A percentile compares a stretch with the other conserved stretches of the same genome.
Conservation (phyloP, 148 eudicot species). For the Cornus florida region DNA sequence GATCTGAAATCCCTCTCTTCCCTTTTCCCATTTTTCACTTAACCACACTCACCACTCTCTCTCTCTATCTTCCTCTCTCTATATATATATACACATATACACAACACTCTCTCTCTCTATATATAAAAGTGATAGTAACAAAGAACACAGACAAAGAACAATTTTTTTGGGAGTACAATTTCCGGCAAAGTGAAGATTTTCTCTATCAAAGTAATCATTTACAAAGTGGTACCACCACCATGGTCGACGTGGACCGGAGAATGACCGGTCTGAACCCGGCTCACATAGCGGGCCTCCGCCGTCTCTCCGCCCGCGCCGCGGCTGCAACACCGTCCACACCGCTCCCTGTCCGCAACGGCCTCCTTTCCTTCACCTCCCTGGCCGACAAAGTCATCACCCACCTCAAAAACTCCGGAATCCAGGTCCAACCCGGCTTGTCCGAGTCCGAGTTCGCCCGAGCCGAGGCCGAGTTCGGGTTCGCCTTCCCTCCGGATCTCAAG, state of each 20-base stretch:
- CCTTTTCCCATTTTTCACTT: neutral
- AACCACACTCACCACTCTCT: neutral
- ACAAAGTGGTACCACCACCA: slow-evolving; percentile 12
- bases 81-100: neutral
- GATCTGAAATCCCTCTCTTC: neutral
- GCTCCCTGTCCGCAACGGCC: slow-evolving; percentile 48
- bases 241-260: slow-evolving; percentile 97
- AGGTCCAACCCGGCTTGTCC: slow-evolving; percentile 67
- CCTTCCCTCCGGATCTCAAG: slow-evolving; percentile 80
- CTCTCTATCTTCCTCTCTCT: neutral
- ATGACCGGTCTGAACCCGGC: slow-evolving; percentile 78
- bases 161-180: neutral
- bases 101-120: too few relatives aligned
- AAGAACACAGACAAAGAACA: neutral
- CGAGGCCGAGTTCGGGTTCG: slow-evolving; percentile 87
- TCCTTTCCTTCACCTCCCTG: slow-evolving; percentile 61
- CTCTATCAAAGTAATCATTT: too few relatives aligned
- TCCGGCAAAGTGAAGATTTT: neutral
- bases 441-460: slow-evolving; percentile 69
- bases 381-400: slow-evolving; percentile 63
- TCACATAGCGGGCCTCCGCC: slow-evolving; percentile 88
- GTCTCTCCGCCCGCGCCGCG: slow-evolving; percentile 88
- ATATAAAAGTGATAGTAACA: too few relatives aligned
- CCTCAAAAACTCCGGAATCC: slow-evolving; percentile 48
- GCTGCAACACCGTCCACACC: slow-evolving; percentile 45